A percentile compares a stretch with the other conserved stretches of the same genome.
Conservation (phyloP, 2,329 filamentous ascomycete species). For the Phyllosticta citrichinensis region DNA sequence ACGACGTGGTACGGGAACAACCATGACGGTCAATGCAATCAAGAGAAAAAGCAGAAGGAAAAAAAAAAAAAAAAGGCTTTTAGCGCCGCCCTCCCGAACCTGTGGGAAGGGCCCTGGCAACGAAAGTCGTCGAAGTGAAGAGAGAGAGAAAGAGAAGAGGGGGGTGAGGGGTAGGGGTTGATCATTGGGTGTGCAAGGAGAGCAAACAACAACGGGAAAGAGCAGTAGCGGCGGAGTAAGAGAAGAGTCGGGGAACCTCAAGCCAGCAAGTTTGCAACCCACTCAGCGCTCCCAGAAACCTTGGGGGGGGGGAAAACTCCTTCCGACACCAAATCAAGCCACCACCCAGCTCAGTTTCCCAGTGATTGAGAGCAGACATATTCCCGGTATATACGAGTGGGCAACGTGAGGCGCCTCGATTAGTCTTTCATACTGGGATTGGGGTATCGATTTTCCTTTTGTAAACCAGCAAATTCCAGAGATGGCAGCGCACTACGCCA, state of each 20-base stretch:
- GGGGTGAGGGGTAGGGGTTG: not conserved
- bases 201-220: not conserved
- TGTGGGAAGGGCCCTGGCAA: not conserved
- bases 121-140: slow-evolving; percentile 9
- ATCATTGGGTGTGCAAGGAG: not conserved
- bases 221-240: not conserved
- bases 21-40: not conserved
- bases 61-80: not conserved
- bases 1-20: not conserved
- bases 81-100: not conserved
- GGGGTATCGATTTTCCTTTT: slow-evolving; percentile 12
- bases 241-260: not conserved
- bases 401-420: slow-evolving; percentile 4
- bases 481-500: slow-evolving; percentile 19
- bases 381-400: slow-evolving; percentile 12
- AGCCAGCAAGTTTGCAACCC: slow-evolving; percentile 4
- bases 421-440: slow-evolving; percentile 10
- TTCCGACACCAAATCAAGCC: slow-evolving; percentile 10
- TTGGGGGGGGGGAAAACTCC: slow-evolving; percentile 6
- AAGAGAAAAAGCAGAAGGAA: not conserved
- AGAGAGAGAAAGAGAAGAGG: not conserved
- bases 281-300: slow-evolving; percentile 4
- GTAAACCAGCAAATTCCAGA: slow-evolving; percentile 11
- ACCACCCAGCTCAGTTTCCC: slow-evolving; percentile 7
- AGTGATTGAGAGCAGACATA: slow-evolving; percentile 5